Evolutionary conservation across 306 rosid genomes (phyloP), one percentile per base, ranked within the genome.

Genomic region (Vicia villosa): DNA sequence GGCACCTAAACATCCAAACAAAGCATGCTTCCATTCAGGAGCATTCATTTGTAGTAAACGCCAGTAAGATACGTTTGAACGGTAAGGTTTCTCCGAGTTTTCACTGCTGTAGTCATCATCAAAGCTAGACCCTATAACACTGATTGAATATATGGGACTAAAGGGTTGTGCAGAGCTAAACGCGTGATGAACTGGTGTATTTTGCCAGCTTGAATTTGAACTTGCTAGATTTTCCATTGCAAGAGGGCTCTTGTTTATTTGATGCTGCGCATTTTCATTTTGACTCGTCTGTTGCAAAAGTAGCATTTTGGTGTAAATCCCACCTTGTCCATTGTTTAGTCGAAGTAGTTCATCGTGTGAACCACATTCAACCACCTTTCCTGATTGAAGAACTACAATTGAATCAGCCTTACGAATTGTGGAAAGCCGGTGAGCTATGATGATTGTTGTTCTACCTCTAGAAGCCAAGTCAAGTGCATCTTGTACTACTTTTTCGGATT

Each of bases 1-100:
- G 56, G 95, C 91, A 38, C 96, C 91, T 73, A 92, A 32, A 43
- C 91, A 87, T 17, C 96, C 98, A 6, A 89, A 76, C 15, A 86
- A 22, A 40, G 89, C 86, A 59, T 83, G 85, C 76, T 82, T 84
- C 96, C 96, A 87, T 47, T 92, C 98, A 8, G 98, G 95, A 12
- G 84, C 80, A 73, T 87, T 92, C 91, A 92, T 83, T 66, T 32
- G 46, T n/a, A 86, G 70, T 45, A 92, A 79, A 50, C 89, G 92
- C 96, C 95, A 73, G 3, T 78, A 89, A 1, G 83, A 83, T 73
- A 89, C 72, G 10, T 75, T 68, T 30, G 79, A 30, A 34, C 66
- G 17, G 9, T 78, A 55, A 56, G 49, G 49, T 22, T 74, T 68
- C 28, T 69, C 60, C 0, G 20, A 9, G 17, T 57, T 61, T 64